Base-by-base conservation (phyloP, 352 stramenopile species). In the Phytopythium aichiense region DNA sequence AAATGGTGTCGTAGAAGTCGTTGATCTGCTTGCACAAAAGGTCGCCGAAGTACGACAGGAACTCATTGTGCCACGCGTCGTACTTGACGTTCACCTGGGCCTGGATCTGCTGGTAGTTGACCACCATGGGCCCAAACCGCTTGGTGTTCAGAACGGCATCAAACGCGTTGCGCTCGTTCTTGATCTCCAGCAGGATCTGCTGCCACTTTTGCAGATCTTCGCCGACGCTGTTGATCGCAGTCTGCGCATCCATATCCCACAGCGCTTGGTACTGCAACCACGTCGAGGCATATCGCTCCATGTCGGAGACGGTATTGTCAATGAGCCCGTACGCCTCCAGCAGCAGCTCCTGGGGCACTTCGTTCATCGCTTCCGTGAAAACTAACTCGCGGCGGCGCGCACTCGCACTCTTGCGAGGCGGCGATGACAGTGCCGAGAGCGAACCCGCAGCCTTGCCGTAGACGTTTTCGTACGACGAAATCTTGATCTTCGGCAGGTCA, bases 221-320 rank as follows among this genome's bases (percentile, higher is more conserved):
- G 23, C 94, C 97, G 38, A 99, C 81, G 23, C 75, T 81, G 30
- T 88, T 88, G 48, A 97, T 89, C 13, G 99, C 94, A 54, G 95
- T 90, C 61, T 94, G 80, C 20, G 98, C 92, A 73, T 98, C 94
- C 74, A 99, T 97, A 72, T 99, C 96, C 98, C 98, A 99, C 38
- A 99, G 72, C 23, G 91, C 95, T 73, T 99, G 97, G 69, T 99
- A 99, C 59, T 98, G 94, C 33, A 99, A 72, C 98, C 98, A 99
- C 37, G 89, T 92, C 31, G 85, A 80, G 18, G 98, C 91, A 79
- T 99, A 99, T 7, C 79, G 72, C 51, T 95, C 81, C 31, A 98
- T 84, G 56, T 98, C 84, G 30, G 77, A 67, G 12, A 97, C 81
- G 22, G 81, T 88, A 28, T 62, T 57, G 62, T 97, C 83, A 20